phyloP scores from a whole-genome alignment of 768 basidiomycete genomes.

The Tricholoma bakamatsutake region DNA sequence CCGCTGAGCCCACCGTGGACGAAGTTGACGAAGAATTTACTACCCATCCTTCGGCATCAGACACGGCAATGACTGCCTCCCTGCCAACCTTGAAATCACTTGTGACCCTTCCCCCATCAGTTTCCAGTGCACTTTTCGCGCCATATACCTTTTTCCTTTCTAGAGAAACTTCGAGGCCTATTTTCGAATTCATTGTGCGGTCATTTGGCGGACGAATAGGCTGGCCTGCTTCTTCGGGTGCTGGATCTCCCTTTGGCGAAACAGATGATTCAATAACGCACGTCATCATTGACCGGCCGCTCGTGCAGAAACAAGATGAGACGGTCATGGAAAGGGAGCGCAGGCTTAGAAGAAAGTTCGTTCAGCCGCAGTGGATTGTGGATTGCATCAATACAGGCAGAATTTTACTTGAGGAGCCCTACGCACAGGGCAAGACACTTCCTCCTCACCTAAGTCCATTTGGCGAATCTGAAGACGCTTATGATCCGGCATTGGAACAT shows the following conservation, averaged over 20 bases:
- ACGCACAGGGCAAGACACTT: conserved; percentile 77
- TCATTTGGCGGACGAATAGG: conserved; percentile 91
- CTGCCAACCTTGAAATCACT: conserved; percentile 70
- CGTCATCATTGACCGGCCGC: conserved; percentile 89
- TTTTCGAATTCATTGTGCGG: conserved; percentile 92
- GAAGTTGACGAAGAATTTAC: conserved; percentile 67
- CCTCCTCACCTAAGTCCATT: conserved; percentile 98
- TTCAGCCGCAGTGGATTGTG: conserved; percentile 97
- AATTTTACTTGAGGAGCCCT: conserved; percentile 79
- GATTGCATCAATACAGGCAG: conserved; percentile 90
- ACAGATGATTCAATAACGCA: conserved; percentile 85
- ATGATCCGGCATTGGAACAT: conserved; percentile 51
- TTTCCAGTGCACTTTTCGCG: conserved; percentile 64
- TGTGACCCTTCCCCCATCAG: conserved; percentile 50
- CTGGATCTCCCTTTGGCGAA: conserved; percentile 76
- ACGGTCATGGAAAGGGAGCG: conserved; percentile 54
- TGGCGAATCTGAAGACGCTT: conserved; percentile 73
- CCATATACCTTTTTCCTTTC: conserved; percentile 92
- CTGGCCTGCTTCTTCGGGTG: conserved; percentile 79
- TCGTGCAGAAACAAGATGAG: conserved; percentile 42
- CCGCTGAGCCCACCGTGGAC: conserved; percentile 24
- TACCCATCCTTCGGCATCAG: conserved; percentile 47
- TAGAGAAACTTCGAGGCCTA: conserved; percentile 82
- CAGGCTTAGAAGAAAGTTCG: conserved; percentile 68
- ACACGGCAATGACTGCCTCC: conserved; percentile 35